Evolutionary conservation across 1,284 basidiomycete genomes (phyloP).

Genomic region (Heterobasidion irregulare): DNA sequence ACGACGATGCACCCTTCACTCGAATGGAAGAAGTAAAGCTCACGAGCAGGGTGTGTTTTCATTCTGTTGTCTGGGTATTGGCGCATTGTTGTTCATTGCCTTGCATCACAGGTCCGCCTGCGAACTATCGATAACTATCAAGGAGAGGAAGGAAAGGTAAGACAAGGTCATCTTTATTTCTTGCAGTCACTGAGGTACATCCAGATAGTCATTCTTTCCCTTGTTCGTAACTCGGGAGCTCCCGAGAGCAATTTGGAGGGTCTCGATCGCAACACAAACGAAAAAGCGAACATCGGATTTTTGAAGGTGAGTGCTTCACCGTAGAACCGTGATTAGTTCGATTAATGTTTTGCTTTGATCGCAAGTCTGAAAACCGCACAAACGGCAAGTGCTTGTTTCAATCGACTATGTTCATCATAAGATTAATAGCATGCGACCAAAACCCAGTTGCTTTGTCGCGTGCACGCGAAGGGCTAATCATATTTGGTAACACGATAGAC

Average conservation of each 20-base stretch:
- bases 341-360: background rate
- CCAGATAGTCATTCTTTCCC: slow-evolving; percentile 58
- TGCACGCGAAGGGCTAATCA: slow-evolving; percentile 63
- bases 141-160: slow-evolving; percentile 48
- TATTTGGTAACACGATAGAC: slow-evolving; percentile 59
- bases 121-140: slow-evolving; percentile 76
- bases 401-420: too few species aligned
- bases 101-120: slow-evolving; percentile 40
- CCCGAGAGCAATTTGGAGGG: slow-evolving; percentile 21
- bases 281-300: slow-evolving; percentile 49
- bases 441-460: slow-evolving; percentile 62
- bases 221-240: slow-evolving; percentile 58
- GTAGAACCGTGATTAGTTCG: too few species aligned
- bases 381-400: slow-evolving; percentile 16
- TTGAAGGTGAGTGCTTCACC: slow-evolving; percentile 36
- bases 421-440: too few species aligned
- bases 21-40: slow-evolving; percentile 29
- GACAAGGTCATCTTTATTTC: background rate
- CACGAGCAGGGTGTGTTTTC: slow-evolving; percentile 19
- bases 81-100: background rate
- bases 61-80: background rate
- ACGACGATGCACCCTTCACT: slow-evolving; percentile 21
- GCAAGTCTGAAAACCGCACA: background rate
- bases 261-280: background rate
- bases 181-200: background rate